Conservation (phyloP, 1,284 basidiomycete genomes). For the Trametes versicolor region DNA sequence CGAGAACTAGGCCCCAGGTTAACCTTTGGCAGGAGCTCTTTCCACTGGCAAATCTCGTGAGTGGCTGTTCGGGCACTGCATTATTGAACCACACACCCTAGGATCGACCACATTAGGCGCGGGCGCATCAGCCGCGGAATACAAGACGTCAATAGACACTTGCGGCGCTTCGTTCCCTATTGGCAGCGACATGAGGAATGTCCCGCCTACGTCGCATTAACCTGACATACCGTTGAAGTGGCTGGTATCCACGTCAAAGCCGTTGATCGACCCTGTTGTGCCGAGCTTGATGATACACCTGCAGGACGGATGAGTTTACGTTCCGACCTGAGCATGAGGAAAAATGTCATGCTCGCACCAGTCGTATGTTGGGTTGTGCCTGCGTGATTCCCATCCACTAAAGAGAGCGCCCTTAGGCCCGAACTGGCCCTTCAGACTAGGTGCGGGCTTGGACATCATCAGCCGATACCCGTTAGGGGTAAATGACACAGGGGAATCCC, state of each 20-base stretch:
- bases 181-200: slow-evolving; percentile 3
- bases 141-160: slow-evolving; percentile 77
- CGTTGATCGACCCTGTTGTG: slow-evolving; percentile 78
- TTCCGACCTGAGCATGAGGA: not conserved
- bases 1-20: slow-evolving; percentile 84
- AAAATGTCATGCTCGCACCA: slow-evolving; percentile 67
- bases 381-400: slow-evolving; percentile 93
- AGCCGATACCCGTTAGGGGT: slow-evolving; percentile 3
- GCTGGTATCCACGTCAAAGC: slow-evolving; percentile 96
- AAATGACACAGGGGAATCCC: not conserved
- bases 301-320: slow-evolving; percentile 4
- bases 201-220: not conserved
- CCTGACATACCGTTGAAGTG: slow-evolving; percentile 81
- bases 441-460: slow-evolving; percentile 67
- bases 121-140: slow-evolving; percentile 53
- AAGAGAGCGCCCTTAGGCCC: slow-evolving; percentile 96
- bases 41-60: slow-evolving; percentile 66
- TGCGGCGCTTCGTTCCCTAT: slow-evolving; percentile 91
- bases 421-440: slow-evolving; percentile 91
- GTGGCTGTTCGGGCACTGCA: slow-evolving; percentile 12
- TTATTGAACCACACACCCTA: slow-evolving; percentile 53
- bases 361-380: slow-evolving; percentile 91
- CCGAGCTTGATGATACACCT: slow-evolving; percentile 95
- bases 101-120: slow-evolving; percentile 56
- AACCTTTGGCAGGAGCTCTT: slow-evolving; percentile 79